Conservation (phyloP, 1,139 yeast species). For the Pichia sorboxylosa region DNA sequence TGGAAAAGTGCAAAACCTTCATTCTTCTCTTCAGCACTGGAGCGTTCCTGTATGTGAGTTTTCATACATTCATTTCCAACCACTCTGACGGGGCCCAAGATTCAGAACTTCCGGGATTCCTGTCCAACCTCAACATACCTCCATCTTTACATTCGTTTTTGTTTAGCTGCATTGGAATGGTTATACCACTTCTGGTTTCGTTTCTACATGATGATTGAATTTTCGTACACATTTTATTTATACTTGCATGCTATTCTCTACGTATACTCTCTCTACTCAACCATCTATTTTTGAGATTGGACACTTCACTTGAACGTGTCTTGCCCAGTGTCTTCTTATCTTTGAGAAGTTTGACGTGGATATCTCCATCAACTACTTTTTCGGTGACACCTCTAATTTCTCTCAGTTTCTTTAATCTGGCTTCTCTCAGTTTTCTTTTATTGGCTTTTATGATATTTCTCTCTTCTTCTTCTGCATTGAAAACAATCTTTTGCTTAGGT, state of each 20-base stretch:
- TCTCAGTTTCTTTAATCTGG: constrained; percentile 25
- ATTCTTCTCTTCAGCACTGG: constrained; percentile 51
- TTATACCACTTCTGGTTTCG: constrained; percentile 18
- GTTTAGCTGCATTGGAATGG: constrained; percentile 15
- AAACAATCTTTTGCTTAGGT: constrained; percentile 28
- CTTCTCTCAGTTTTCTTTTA: constrained; percentile 33
- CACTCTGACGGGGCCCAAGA: constrained; percentile 22
- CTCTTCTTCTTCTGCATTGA: constrained; percentile 27
- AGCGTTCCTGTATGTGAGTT: constrained; percentile 58
- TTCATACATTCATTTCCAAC: constrained; percentile 39
- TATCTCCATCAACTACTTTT: constrained; percentile 39
- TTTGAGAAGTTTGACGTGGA: constrained; percentile 23
- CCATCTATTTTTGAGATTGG: constrained; percentile 45
- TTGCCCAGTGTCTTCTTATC: not conserved
- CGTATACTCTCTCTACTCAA: constrained; percentile 42
- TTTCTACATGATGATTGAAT: constrained; percentile 16
- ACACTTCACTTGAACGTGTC: constrained; percentile 10
- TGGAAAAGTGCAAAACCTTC: constrained; percentile 13
- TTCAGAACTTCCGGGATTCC: no score
- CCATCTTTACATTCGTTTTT: not conserved
- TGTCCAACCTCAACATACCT: no score
- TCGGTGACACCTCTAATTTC: constrained; percentile 32
- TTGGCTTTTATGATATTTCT: constrained; percentile 19
- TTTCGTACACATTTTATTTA: no score
- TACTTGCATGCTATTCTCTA: constrained; percentile 10